Conservation (phyloP, 129 eudicot species). For the Flaveria robusta region DNA sequence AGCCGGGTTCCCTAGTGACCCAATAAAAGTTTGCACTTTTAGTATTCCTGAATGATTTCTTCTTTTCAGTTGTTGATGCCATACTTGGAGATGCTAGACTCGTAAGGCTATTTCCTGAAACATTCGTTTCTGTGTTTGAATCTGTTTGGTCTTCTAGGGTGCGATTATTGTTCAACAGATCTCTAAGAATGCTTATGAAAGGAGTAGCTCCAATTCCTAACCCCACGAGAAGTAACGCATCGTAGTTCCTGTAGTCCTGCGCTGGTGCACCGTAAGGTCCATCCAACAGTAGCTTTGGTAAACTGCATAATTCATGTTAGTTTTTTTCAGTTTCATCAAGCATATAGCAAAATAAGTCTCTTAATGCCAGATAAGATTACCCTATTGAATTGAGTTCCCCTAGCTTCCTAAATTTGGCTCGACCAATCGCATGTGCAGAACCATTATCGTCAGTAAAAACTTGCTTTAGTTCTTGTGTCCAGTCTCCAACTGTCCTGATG, state of each 20-base stretch:
- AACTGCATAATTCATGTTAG: constrained; percentile 45
- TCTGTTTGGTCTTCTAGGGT: constrained; percentile 81
- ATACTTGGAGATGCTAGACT: constrained; percentile 68
- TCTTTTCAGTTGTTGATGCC: constrained; percentile 55
- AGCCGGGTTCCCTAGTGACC: constrained; percentile 97
- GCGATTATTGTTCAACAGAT: constrained; percentile 81
- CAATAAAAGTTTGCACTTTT: constrained; percentile 97
- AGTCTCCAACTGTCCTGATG: constrained; percentile 92
- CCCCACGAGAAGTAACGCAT: constrained; percentile 86
- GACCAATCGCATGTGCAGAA: constrained; percentile 64
- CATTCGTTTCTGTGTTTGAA: constrained; percentile 69
- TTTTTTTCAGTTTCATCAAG: not conserved
- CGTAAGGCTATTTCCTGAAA: constrained; percentile 62
- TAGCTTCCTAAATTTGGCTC: constrained; percentile 59
- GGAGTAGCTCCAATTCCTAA: constrained; percentile 99
- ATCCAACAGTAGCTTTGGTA: constrained; percentile 83
- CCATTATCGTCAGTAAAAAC: constrained; percentile 66
- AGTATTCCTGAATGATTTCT: constrained; percentile 61
- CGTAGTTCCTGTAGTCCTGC: constrained; percentile 86
- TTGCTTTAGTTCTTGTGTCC: constrained; percentile 87
- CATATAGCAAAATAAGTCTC: constrained; percentile 15
- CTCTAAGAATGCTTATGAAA: constrained; percentile 85
- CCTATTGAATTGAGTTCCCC: constrained; percentile 57
- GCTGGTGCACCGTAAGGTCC: constrained; percentile 99
- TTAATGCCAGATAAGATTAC: constrained; percentile 40